Conservation (phyloP, 805 yeast genomes). For the Starmerella powellii region DNA sequence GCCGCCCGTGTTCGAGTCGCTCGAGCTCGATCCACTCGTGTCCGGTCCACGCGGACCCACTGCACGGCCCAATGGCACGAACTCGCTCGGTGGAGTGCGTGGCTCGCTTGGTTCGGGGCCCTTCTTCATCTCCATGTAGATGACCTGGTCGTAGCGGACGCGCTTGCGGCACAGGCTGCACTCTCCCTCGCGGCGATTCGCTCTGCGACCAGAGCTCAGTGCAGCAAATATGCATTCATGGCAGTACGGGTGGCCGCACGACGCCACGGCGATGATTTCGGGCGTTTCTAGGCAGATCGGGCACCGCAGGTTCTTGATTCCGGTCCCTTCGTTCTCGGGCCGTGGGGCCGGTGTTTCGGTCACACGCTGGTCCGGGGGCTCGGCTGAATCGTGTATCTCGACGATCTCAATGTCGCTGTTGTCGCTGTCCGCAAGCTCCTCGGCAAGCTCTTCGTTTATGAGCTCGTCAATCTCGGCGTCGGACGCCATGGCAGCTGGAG, state of each 20-base stretch:
- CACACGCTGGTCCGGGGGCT: background rate
- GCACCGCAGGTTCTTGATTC: constrained; percentile 10
- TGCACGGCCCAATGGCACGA: too few relatives aligned
- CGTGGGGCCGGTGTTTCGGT: background rate
- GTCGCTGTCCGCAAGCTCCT: background rate
- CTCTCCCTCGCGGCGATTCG: constrained; percentile 11
- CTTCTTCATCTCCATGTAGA: constrained; percentile 16
- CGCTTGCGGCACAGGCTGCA: constrained; percentile 21
- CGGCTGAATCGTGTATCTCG: constrained; percentile 4
- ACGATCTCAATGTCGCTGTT: constrained; percentile 17
- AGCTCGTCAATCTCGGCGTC: background rate
- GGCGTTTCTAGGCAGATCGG: constrained; percentile 21
- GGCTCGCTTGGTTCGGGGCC: constrained; percentile 5
- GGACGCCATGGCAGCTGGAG: background rate
- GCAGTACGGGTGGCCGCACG: constrained; percentile 21
- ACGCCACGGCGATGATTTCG: constrained; percentile 19
- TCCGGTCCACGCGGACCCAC: too few relatives aligned
- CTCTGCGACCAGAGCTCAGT: constrained; percentile 10
- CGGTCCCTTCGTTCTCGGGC: background rate
- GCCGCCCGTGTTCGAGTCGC: too few relatives aligned
- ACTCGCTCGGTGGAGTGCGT: too few relatives aligned
- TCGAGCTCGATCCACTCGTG: too few relatives aligned
- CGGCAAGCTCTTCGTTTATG: background rate
- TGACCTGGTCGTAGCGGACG: constrained; percentile 15
- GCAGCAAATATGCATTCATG: constrained; percentile 20